Evolutionary conservation across 805 yeast species (phyloP), one percentile per base, ranked within the genome.

Genomic region (Ogataea neopini): DNA sequence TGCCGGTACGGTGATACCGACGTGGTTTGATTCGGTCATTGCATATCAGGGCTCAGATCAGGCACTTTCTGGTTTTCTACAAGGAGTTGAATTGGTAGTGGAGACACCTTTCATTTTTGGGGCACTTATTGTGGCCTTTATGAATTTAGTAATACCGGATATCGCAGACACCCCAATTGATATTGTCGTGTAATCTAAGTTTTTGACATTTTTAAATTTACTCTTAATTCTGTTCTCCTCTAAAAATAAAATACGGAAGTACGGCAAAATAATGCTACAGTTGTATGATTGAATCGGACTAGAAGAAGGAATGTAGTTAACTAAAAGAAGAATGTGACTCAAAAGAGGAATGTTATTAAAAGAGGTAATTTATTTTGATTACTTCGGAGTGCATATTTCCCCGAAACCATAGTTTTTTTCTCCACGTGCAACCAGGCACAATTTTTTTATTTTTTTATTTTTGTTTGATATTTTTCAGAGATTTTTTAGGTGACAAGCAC

Each of bases 21-120:
- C 57, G 51, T 73, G 76, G 76, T 73, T 73, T 49, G 58, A 57
- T 44, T 41, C 56, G 30, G 73, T 73, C 8, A 68, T 73, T 58
- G 69, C 73, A 33, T 73, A 72, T 59, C 26, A 49, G 2, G 76
- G 77, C 5, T 53, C 50, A 29, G 72, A 73, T 58, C 54, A 53
- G 32, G 52, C 67, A 4, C 60, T 72, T 35, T 51, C 58, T 34
- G 76, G 77, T 3, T 73, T 73, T 59, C 62, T 68, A 39, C 66
- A 72, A 51, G 77, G 77, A 30, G 67, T 73, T 40, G 68, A 72
- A 6, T 64, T 73, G 50, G 73, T 73, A 34, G 68, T 73, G 68
- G 75, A 72, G 56, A 72, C 75, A 14, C 50, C 59, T 8, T 55
- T 55, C 38, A 55, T 55, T 32, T 55, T 53, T 30, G 59, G 59